Conservation (phyloP, 305 asterid species). For the Fraxinus nigra region DNA sequence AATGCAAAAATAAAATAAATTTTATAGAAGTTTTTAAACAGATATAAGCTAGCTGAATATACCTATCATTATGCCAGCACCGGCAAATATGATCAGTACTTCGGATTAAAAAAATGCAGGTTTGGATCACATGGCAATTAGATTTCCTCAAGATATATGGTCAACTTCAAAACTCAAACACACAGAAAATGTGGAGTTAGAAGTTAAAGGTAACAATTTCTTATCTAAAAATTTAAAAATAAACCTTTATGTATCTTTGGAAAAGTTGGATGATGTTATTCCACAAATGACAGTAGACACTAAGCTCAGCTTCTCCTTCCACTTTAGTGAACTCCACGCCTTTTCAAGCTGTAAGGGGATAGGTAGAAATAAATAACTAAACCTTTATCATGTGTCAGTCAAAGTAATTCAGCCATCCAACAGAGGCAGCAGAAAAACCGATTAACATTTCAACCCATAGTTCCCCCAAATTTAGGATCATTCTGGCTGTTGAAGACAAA, state of each 20-base stretch:
- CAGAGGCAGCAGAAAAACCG: neutral
- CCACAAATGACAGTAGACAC: conserved; percentile 56
- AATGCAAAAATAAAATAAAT: neutral
- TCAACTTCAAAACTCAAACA: neutral
- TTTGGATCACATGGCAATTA: neutral
- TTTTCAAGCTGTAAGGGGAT: conserved; percentile 70
- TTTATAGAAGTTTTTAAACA: neutral
- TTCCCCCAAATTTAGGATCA: neutral
- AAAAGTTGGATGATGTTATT: conserved; percentile 53
- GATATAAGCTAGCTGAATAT: neutral
- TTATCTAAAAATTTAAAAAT: neutral
- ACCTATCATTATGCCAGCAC: neutral
- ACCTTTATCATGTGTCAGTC: neutral
- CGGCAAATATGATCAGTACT: neutral
- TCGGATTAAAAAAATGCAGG: neutral
- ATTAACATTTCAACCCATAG: neutral
- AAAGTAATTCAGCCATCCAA: conserved; percentile 14
- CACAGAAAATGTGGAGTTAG: neutral
- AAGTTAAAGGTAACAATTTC: neutral
- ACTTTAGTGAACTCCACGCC: conserved; percentile 75
- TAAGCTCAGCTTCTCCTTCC: conserved; percentile 71
- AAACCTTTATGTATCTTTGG: conserved; percentile 47
- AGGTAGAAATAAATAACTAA: neutral
- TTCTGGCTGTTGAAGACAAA: neutral
- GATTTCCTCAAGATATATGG: neutral